These are phyloP conservation scores for Mytilinidion resinicola DNA, from an alignment of 495 filamentous ascomycete species.

Conservation along the genomic window DNA sequence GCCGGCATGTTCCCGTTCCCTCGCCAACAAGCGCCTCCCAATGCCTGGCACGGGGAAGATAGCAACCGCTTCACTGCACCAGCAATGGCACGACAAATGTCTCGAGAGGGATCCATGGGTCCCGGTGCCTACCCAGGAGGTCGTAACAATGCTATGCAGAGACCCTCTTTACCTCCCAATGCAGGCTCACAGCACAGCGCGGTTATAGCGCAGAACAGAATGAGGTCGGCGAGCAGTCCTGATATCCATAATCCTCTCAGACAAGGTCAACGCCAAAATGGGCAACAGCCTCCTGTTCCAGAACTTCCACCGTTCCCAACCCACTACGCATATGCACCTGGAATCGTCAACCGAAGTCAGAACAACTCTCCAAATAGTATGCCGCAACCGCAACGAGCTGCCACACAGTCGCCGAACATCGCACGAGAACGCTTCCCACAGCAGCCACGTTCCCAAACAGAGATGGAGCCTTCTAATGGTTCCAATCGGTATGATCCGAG, in stretches of 20 bases:
- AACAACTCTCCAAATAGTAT: conserved; percentile 56
- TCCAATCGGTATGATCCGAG: conserved; percentile 18
- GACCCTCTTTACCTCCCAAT: conserved; percentile 79
- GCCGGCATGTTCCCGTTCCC: conserved; percentile 65
- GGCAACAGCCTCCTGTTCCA: conserved; percentile 59
- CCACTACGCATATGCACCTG: conserved; percentile 53
- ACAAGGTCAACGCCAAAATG: conserved; percentile 46
- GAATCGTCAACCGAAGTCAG: conserved; percentile 61
- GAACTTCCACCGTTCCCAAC: conserved; percentile 61
- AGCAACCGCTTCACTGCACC: conserved; percentile 80
- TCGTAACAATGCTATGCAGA: conserved; percentile 51
- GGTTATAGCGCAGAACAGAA: conserved; percentile 45
- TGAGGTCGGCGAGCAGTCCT: conserved; percentile 65
- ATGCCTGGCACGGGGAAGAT: conserved; percentile 59
- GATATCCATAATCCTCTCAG: conserved; percentile 54
- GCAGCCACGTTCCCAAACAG: conserved; percentile 18
- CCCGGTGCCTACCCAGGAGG: conserved; percentile 49
- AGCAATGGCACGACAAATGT: conserved; percentile 69
- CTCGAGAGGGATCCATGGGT: conserved; percentile 70
- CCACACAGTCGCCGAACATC: conserved; percentile 38
- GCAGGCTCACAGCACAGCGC: conserved; percentile 42
- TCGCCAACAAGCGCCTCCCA: conserved; percentile 58
- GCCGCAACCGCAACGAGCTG: conserved; percentile 46
- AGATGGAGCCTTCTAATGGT: conserved; percentile 19
- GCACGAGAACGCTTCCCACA: conserved; percentile 31